Evolutionary conservation across 2,329 filamentous ascomycete genomes (phyloP), one percentile per base, ranked within the genome.

Genomic region (Alternaria alternata): DNA sequence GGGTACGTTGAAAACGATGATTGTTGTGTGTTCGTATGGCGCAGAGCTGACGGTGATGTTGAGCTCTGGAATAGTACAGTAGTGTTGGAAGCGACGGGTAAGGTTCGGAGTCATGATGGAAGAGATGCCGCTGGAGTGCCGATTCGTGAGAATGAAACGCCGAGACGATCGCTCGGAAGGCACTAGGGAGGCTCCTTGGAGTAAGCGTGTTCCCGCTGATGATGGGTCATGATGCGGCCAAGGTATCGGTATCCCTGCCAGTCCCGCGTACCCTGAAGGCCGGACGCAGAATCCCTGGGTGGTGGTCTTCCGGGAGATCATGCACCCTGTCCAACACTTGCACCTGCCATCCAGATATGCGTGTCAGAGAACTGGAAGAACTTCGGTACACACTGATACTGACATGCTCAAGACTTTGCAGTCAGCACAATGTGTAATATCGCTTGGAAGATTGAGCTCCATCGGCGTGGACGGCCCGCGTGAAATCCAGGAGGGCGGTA

Each of bases 281-380:
- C 59, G 68, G 63, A 69, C 62, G 66, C 64, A 59, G 64, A 48
- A 30, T 42, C 36, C 42, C 36, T 56, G 61, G 59, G 57, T 67
- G 65, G 59, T 66, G 61, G 53, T 63, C 61, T 62, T 69, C 73
- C 70, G 74, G 74, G 64, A 75, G 73, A 76, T 78, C 72, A 76
- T 74, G 73, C 69, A 69, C 53, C 64, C 61, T 66, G 70, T 64
- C 65, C 63, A 67, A 70, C 62, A 59, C 34, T 34, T 41, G 32
- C 32, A 42, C n/a, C 51, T 41, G 41, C 41, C 38, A 47, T 12
- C n/a, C 46, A 48, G 26, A 42, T 18, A 16, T 41, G 39, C 14
- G 20, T 39, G 18, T 20, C 30, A 22, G 30, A 30, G 8, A 26
- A 41, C 36, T 38, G 34, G 24, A 41, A 16, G 4, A 24, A 24